Evolutionary conservation across 1,139 yeast genomes (phyloP), one percentile per base, ranked within the genome.

Genomic region (Suhomyces coccinellae): DNA sequence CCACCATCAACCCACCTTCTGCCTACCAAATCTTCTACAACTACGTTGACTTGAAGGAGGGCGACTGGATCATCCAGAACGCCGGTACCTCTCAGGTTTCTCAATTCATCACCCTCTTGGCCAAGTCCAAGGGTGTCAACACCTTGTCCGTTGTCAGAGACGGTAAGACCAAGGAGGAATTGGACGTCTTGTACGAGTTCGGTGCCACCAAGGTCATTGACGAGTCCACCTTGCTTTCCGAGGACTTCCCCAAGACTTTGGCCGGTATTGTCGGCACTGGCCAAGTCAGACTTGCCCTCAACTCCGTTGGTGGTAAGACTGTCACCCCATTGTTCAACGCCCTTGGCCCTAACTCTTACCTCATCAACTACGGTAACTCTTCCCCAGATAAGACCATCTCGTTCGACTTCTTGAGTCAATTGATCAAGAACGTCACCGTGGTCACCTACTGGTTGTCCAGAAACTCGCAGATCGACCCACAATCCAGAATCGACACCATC

Each of bases 31-130:
- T 69, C 13, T 53, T 66, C 44, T 52, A 62, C 44, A 52, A 65
- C 34, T 66, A 53, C 47, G 51, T 66, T 29, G 67, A 66, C 47
- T 67, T 70, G 71, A 32, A 44, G 32, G 62, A 62, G 2, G 56
- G 53, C 38, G 73, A 68, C 47, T 69, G 71, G 71, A 54, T 67
- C 34, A 56, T 68, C 37, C 65, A 62, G 45, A 68, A 69, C 50
- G 68, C 69, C 1, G 73, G 73, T 7, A 66, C 57, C 48, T 67
- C 74, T 1, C 69, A 63, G 43, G 73, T 68, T 1, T 54, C 61
- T 40, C 61, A 60, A 46, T 67, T 53, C 53, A 55, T 67, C 38
- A 56, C 63, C 38, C 74, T 68, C 48, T 46, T 68, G 22, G 67
- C 71, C 10, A 57, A 50, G 40, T 37, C 46, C 33, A 43, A 47